Percentiles rank a stretch among this genome's conserved stretches.
Evolutionary conservation across 805 yeast species (phyloP).

Genomic region (Naumovozyma castellii): DNA sequence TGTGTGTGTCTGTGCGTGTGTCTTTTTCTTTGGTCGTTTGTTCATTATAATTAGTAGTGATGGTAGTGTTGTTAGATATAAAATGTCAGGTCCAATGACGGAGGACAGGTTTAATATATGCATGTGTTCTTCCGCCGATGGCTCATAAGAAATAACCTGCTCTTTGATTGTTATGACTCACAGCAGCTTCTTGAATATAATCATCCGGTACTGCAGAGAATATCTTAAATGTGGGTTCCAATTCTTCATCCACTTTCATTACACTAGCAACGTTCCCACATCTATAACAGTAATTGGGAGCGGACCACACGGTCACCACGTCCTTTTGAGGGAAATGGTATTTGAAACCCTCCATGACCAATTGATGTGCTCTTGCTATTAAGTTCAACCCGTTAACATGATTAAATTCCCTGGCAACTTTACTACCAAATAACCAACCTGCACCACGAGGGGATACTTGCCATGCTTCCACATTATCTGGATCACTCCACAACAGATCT

Average conservation of each 20-base stretch:
- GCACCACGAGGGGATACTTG: conserved; percentile 98
- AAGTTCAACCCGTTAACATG: conserved; percentile 82
- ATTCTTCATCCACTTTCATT: conserved; percentile 84
- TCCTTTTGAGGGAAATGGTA: conserved; percentile 94
- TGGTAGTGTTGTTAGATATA: no score
- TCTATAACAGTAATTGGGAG: conserved; percentile 93
- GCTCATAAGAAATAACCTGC: conserved; percentile 30
- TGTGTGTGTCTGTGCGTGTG: no score
- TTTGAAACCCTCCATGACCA: conserved; percentile 96
- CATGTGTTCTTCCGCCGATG: no score
- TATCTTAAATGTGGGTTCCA: conserved; percentile 83
- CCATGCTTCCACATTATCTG: conserved; percentile 97
- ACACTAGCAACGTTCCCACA: conserved; percentile 98
- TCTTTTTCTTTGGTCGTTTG: no score
- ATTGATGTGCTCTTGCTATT: conserved; percentile 94
- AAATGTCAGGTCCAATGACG: no score
- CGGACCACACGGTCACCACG: conserved; percentile 97
- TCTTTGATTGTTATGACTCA: conserved; percentile 23
- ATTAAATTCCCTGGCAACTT: conserved; percentile 91
- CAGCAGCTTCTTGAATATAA: conserved; percentile 27
- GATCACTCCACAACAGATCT: conserved; percentile 96
- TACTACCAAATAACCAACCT: conserved; percentile 93
- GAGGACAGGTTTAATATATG: not conserved
- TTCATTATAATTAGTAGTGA: no score
- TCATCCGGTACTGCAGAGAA: conserved; percentile 95